Percentiles rank a stretch among this genome's conserved stretches.
Conservation (phyloP, 2,329 filamentous ascomycete genomes). For the Neofusicoccum kwambonambiense region DNA sequence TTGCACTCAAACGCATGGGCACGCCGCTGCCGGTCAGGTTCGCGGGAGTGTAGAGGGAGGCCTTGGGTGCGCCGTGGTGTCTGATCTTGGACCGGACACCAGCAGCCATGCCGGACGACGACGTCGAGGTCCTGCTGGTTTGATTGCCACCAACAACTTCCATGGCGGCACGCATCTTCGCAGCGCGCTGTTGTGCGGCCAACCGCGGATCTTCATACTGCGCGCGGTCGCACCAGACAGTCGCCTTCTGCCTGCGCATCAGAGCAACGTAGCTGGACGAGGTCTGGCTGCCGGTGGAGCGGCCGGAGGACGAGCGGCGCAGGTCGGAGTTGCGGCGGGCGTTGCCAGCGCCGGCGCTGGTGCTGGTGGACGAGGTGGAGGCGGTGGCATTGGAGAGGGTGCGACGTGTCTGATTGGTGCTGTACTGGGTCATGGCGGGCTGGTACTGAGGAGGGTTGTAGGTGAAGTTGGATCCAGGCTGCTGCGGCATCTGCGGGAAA, state of each 20-base stretch:
- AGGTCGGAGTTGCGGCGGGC: conserved; percentile 52
- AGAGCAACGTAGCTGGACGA: conserved; percentile 86
- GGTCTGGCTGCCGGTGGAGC: conserved; percentile 60
- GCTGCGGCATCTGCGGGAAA: conserved; percentile 25
- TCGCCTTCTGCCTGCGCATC: conserved; percentile 95
- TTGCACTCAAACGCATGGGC: conserved; percentile 88
- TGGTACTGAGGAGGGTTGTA: conserved; percentile 22
- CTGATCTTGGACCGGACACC: conserved; percentile 80
- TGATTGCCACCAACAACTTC: conserved; percentile 70
- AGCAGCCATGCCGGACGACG: conserved; percentile 34
- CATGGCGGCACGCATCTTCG: conserved; percentile 80
- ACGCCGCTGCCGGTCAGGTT: conserved; percentile 77
- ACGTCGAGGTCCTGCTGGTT: conserved; percentile 38
- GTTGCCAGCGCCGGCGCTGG: conserved; percentile 44
- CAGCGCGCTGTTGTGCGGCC: conserved; percentile 77
- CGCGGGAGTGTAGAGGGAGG: conserved; percentile 75
- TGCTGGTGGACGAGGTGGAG: conserved; percentile 63
- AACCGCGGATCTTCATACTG: conserved; percentile 88
- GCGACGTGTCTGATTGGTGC: conserved; percentile 42
- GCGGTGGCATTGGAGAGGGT: conserved; percentile 69
- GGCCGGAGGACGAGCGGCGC: conserved; percentile 76
- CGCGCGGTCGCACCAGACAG: conserved; percentile 94
- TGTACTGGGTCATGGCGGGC: conserved; percentile 18
- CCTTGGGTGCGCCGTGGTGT: conserved; percentile 77
- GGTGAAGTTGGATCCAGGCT: conserved; percentile 24